phyloP scores from a whole-genome alignment of 2,329 filamentous ascomycete genomes.

The Fusarium neocosmosporiellum region DNA sequence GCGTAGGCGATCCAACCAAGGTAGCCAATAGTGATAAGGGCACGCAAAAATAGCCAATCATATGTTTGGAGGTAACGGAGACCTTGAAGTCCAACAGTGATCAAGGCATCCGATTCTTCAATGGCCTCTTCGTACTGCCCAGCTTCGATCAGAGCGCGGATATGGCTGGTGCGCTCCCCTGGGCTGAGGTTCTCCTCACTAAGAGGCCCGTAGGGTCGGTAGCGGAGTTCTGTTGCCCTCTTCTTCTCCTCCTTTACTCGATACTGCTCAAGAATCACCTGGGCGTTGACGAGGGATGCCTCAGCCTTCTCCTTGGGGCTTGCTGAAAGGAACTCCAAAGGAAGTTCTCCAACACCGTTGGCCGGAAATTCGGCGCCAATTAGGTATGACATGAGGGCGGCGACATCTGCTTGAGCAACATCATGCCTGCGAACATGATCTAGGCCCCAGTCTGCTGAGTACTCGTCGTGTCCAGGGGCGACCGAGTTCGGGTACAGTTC shows the following conservation, averaged over 20 bases:
- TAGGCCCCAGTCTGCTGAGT: slow-evolving; percentile 89
- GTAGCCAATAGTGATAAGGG: slow-evolving; percentile 89
- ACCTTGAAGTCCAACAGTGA: slow-evolving; percentile 81
- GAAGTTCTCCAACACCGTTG: slow-evolving; percentile 95
- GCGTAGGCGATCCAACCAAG: slow-evolving; percentile 96
- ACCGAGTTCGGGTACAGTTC: slow-evolving; percentile 63
- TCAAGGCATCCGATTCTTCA: slow-evolving; percentile 78
- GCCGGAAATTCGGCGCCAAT: slow-evolving; percentile 90
- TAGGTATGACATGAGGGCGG: slow-evolving; percentile 94
- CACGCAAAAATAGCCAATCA: slow-evolving; percentile 95
- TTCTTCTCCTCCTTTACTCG: slow-evolving; percentile 92
- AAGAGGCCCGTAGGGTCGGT: slow-evolving; percentile 79
- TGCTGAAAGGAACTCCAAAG: slow-evolving; percentile 82
- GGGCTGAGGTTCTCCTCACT: slow-evolving; percentile 71
- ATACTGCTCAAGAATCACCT: slow-evolving; percentile 94
- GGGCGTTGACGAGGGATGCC: slow-evolving; percentile 85
- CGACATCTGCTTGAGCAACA: slow-evolving; percentile 92
- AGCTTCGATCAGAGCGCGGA: slow-evolving; percentile 74
- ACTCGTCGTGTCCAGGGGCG: slow-evolving; percentile 88
- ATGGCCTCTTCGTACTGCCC: slow-evolving; percentile 82
- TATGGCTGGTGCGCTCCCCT: slow-evolving; percentile 74
- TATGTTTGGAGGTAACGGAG: slow-evolving; percentile 96
- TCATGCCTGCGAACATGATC: slow-evolving; percentile 86
- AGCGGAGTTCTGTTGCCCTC: slow-evolving; percentile 78
- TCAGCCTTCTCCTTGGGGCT: slow-evolving; percentile 81